phyloP scores from a whole-genome alignment of 2,329 filamentous ascomycete genomes.

The Ceratocystis variospora region DNA sequence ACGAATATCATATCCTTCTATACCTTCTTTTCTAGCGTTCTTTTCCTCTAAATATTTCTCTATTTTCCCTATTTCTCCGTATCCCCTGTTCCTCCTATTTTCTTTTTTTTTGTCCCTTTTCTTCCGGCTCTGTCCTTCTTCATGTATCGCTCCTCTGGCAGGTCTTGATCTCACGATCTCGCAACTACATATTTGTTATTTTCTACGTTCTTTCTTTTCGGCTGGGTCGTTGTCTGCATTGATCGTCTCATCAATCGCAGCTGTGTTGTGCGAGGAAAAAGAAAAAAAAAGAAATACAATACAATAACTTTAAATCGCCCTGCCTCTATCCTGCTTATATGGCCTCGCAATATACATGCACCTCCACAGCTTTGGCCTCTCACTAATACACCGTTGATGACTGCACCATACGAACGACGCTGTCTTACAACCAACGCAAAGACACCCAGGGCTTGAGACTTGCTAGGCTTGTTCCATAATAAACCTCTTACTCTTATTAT shows the following conservation, averaged over 20 bases:
- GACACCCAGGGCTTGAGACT: background rate
- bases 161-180: slow-evolving; percentile 7
- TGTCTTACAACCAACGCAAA: background rate
- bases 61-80: background rate
- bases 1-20: background rate
- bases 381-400: background rate
- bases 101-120: background rate
- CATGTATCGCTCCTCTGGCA: background rate
- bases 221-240: background rate
- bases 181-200: background rate
- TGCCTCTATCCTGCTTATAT: background rate
- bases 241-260: background rate
- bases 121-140: background rate
- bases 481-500: background rate
- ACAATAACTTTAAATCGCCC: background rate
- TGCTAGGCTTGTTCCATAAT: background rate
- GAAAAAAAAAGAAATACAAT: no score
- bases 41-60: background rate
- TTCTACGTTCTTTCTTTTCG: background rate
- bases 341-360: background rate
- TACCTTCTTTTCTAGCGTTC: background rate
- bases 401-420: background rate
- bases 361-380: background rate
- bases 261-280: background rate
- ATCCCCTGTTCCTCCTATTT: background rate